Evolutionary conservation across 305 asterid species (phyloP), one percentile per base, ranked within the genome.

Genomic region (Solanum hybrid): DNA sequence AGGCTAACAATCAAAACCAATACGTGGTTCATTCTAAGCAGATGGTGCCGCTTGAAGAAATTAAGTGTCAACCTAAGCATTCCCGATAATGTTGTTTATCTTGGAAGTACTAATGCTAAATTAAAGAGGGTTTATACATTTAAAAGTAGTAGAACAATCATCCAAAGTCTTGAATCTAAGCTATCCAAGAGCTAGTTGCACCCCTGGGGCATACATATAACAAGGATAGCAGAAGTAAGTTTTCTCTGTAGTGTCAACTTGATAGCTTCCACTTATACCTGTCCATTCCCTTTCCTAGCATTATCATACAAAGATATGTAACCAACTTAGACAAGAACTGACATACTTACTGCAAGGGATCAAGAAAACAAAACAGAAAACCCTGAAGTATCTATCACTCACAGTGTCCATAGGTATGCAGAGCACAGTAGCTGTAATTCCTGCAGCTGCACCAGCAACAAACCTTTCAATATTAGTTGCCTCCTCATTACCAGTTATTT

Each of bases 371-470:
- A 79, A 70, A 29, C 65, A 91, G 29, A 89, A 77, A 89, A 88
- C 29, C 76, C 83, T 72, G 85, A 92, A 91, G 89, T 26, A 87
- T 78, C 88, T 26, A 87, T 75, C 89, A 93, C 99, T 94, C 92
- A 97, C 99, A 93, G 99, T 97, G 93, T 97, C 99, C 99, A 97
- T 94, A 65, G 99, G 99, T 92, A 97, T 95, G 92, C 99, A 97
- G 86, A 97, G 98, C 79, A 96, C 92, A 20, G 99, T 97, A 31
- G 99, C 99, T 78, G 99, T 96, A 89, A 97, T 94, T 93, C 99
- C 99, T 91, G 99, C 99, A 7, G 98, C 97, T 89, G 99, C 99
- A 90, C 99, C 99, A 13, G 99, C 99, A 89, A 96, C 86, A 84
- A 97, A 96, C 93, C 99, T 97, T 90, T 97, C 98, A 90, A 95